Evolutionary conservation across 1,284 basidiomycete species (phyloP).

Genomic region (Cutaneotrichosporon cutaneum): DNA sequence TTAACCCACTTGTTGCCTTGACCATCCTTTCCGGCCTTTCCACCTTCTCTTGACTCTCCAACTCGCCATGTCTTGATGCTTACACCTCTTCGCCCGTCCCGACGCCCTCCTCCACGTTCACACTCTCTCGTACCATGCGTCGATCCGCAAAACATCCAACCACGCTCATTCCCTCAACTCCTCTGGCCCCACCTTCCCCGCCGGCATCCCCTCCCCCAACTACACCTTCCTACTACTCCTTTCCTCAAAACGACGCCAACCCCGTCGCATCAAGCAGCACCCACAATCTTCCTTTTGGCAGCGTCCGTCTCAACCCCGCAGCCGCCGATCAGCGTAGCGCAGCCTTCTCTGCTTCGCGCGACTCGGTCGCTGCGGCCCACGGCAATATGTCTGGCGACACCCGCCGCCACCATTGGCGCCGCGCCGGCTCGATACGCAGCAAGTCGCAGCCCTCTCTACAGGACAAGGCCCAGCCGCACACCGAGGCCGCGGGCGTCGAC

Average conservation of each 20-base stretch:
- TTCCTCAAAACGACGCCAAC: background rate
- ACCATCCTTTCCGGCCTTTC: background rate
- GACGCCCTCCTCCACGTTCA: background rate
- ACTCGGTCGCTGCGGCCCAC: conserved; percentile 8
- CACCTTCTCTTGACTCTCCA: background rate
- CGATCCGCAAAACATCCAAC: background rate
- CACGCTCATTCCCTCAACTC: background rate
- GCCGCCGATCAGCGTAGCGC: background rate
- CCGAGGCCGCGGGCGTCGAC: conserved; percentile 8
- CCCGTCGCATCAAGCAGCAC: background rate
- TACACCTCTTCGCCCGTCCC: background rate
- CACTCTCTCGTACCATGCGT: background rate
- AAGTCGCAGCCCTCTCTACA: conserved; percentile 6
- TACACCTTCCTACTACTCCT: conserved; percentile 3
- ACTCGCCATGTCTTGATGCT: conserved; percentile 6
- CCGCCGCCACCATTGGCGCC: background rate
- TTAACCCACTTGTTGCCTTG: background rate
- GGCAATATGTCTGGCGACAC: conserved; percentile 1
- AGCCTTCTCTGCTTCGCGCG: conserved; percentile 5
- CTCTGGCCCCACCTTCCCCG: background rate
- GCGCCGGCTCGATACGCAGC: conserved; percentile 6
- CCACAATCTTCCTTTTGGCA: conserved; percentile 7
- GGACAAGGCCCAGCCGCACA: background rate
- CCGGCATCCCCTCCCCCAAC: conserved; percentile 2
- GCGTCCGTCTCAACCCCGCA: conserved; percentile 4